Evolutionary conservation across 2,329 filamentous ascomycete genomes (phyloP).

Genomic region (Pezizomycotina sp.): DNA sequence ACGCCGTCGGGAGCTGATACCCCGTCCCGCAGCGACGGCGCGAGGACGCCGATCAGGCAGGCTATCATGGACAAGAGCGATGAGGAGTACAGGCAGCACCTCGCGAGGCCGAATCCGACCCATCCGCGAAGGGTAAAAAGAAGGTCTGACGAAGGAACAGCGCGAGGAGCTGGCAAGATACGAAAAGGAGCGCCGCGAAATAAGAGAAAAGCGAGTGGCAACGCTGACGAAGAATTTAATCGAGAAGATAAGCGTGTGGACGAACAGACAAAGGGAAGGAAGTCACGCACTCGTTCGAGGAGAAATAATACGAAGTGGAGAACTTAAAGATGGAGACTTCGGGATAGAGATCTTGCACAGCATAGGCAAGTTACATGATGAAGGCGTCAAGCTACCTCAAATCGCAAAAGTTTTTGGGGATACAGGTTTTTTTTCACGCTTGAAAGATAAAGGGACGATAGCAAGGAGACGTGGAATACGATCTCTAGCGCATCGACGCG

Average conservation of each 20-base stretch:
- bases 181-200: constrained; percentile 65
- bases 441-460: constrained; percentile 91
- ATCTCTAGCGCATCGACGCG: constrained; percentile 87
- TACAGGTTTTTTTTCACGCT: constrained; percentile 85
- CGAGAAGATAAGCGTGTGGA: constrained; percentile 85
- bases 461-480: constrained; percentile 97
- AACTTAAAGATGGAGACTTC: constrained; percentile 98
- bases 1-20: constrained; percentile 11
- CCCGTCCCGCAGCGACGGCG: constrained; percentile 28
- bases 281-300: constrained; percentile 76
- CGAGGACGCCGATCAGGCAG: constrained; percentile 55
- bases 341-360: constrained; percentile 49
- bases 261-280: constrained; percentile 74
- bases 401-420: constrained; percentile 90
- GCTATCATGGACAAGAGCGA: constrained; percentile 80
- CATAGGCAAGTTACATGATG: constrained; percentile 52
- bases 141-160: constrained; percentile 74
- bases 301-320: constrained; percentile 88
- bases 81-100: constrained; percentile 38
- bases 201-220: constrained; percentile 78
- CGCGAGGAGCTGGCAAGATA: constrained; percentile 77
- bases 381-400: constrained; percentile 81
- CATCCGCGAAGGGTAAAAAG: constrained; percentile 69
- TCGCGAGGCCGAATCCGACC: constrained; percentile 30
- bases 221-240: constrained; percentile 70